Base-by-base conservation (phyloP, 225 moss, liverwort and hornwort genomes). In the Rhytidiadelphus loreus region DNA sequence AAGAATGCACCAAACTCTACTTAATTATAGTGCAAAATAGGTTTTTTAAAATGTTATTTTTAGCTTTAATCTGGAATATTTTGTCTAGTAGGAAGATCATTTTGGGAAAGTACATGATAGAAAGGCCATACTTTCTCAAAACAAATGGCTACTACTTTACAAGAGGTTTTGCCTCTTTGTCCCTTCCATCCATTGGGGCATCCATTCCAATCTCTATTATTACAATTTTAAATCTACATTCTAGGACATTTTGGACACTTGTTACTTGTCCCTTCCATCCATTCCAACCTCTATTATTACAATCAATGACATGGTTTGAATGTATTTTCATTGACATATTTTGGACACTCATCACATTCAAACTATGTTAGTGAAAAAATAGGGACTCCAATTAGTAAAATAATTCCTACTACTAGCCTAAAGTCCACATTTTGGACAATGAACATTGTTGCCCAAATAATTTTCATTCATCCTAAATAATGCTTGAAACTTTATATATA, bases 321-420 rank as follows among this genome's bases (percentile, higher is more conserved):
- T 52, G 52, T 52, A 5, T 16, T 52, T 52, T 52, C 52, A 52
- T 5, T 52, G 16, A 52, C 52, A 52, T 52, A 52, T 52, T 52
- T 52, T 52, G 52, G 4, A 52, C 16, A 55, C 10, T 77, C 0
- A 0, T 77, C 25, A 25, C 55, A 37, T 55, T 77, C 9, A n/a
- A 55, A 77, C n/a, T 25, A 9, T 24, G 4, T 25, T 1, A 56
- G 1, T 16, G 56, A 16, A 25, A 55, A 56, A 56, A n/a, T 16
- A n/a, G 3, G 6, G 4, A 25, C 4, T 4, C 6, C 3, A 37
- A 14, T 24, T 37, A 16, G 25, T 6, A 24, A 23, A 77, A 53
- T 23, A 35, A 53, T 53, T 8, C 35, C 23, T 53, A 14, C 0
- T 0, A 0, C 3, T 52, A 0, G 4, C 14, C 2, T 22, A 2